Percentiles rank a stretch among this genome's conserved stretches.
Conservation (phyloP, 2,329 filamentous ascomycete genomes). For the Colletotrichum chlorophyti region DNA sequence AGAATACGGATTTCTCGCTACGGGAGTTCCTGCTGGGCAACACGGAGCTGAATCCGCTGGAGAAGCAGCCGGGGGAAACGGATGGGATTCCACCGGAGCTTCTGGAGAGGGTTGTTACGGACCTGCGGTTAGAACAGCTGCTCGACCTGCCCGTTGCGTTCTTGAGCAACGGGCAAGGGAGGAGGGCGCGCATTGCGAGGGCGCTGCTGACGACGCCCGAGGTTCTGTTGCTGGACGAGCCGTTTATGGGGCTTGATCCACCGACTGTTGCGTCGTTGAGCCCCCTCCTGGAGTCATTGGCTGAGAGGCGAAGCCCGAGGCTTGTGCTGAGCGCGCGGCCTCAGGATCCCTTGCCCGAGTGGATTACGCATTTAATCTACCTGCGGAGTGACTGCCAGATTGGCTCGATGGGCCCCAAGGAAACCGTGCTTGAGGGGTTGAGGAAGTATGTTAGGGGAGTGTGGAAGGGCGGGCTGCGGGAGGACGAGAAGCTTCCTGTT, state of each 20-base stretch:
- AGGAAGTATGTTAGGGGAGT: conserved; percentile 55
- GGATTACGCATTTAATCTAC: conserved; percentile 86
- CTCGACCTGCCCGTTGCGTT: conserved; percentile 85
- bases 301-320: conserved; percentile 70
- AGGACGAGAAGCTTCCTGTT: conserved; percentile 56
- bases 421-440: conserved; percentile 64
- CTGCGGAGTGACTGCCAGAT: conserved; percentile 73
- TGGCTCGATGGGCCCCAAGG: conserved; percentile 69
- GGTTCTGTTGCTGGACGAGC: conserved; percentile 86
- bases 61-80: conserved; percentile 48
- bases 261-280: conserved; percentile 77
- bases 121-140: conserved; percentile 73
- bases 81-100: conserved; percentile 55
- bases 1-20: conserved; percentile 87
- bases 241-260: conserved; percentile 95
- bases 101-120: conserved; percentile 68
- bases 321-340: conserved; percentile 81
- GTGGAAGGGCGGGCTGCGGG: conserved; percentile 47
- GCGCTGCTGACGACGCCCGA: conserved; percentile 81
- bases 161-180: conserved; percentile 91
- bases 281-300: conserved; percentile 71
- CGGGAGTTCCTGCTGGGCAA: conserved; percentile 82
- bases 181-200: conserved; percentile 86
- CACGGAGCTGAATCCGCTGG: conserved; percentile 79
- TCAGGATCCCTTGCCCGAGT: conserved; percentile 86